Evolutionary conservation across 805 yeast species (phyloP).

Genomic region (Starmera pachycereana): DNA sequence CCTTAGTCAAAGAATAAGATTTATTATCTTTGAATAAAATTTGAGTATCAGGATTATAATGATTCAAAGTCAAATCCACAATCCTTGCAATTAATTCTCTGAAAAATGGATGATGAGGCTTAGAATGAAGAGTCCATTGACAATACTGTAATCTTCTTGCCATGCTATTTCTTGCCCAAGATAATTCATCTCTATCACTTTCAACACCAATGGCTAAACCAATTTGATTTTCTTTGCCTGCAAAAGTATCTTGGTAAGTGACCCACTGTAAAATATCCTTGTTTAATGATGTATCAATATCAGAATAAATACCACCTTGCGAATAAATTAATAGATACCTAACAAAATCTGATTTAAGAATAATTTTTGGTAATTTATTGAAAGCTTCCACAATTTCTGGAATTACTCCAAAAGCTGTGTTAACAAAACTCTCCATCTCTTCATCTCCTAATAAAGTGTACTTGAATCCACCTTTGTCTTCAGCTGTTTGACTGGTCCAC

Average conservation of each 20-base stretch:
- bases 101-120: constrained; percentile 51
- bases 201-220: constrained; percentile 50
- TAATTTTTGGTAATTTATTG: constrained; percentile 39
- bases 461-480: too few species aligned
- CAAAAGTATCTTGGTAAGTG: constrained; percentile 20
- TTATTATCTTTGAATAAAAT: constrained; percentile 21
- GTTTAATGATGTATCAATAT: constrained; percentile 46
- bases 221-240: constrained; percentile 21
- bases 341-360: constrained; percentile 45
- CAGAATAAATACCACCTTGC: constrained; percentile 53
- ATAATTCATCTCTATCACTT: constrained; percentile 40
- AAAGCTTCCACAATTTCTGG: constrained; percentile 47
- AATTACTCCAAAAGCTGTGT: constrained; percentile 25
- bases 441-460: constrained; percentile 24
- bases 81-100: constrained; percentile 44
- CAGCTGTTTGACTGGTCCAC: too few species aligned
- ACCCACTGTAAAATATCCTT: constrained; percentile 53
- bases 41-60: constrained; percentile 22
- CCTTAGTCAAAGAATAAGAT: constrained; percentile 27
- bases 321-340: constrained; percentile 41
- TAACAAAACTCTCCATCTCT: constrained; percentile 27
- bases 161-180: constrained; percentile 42
- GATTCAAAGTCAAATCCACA: constrained; percentile 36
- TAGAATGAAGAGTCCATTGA: constrained; percentile 52
- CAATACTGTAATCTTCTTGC: constrained; percentile 49